Evolutionary conservation across 2,329 filamentous ascomycete species (phyloP), one percentile per base, ranked within the genome.

Genomic region (Diaporthe vexans): DNA sequence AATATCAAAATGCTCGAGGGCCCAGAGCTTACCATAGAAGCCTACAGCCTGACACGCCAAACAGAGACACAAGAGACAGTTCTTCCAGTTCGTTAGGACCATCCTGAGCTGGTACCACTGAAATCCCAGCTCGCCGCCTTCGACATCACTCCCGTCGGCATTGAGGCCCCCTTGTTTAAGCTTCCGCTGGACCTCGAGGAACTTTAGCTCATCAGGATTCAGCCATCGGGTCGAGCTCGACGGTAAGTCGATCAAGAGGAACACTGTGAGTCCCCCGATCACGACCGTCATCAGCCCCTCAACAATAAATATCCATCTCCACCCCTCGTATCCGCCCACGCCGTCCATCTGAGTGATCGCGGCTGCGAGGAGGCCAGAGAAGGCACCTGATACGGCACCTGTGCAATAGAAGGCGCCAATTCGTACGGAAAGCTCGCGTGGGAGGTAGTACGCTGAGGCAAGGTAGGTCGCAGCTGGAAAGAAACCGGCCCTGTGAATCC

Each of bases 281-380:
- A 86, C 15, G 24, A 86, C 77, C 72, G 83, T 86, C 76, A 86
- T 83, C 10, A 86, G 76, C 4, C 87, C 88, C 76, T 89, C 87
- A 24, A 89, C 85, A 35, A 88, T 86, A 73, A 85, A 87, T 0
- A 89, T 82, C 86, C 83, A 89, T 76, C 85, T 80, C 87, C 88
- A 89, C 3, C 86, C 85, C 2, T 82, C 81, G 33, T 84, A 81
- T 1, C 85, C 85, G 0, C 80, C 82, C 19, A 87, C 78, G 0
- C 85, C 85, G 72, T 88, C 84, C 84, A 89, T 88, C 67, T 85
- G 80, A 11, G 83, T 75, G 15, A 86, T 76, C 6, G 84, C 88
- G 73, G 88, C 91, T 1, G 90, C 91, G 1, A 94, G 82, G 0
- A 94, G 85, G 0, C 92, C 92, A 1, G 92, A 91, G 74, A 94